These are phyloP conservation scores for Pelargonium cotyledonis DNA, from an alignment of 441 rosid genomes.

Conservation along the genomic window DNA sequence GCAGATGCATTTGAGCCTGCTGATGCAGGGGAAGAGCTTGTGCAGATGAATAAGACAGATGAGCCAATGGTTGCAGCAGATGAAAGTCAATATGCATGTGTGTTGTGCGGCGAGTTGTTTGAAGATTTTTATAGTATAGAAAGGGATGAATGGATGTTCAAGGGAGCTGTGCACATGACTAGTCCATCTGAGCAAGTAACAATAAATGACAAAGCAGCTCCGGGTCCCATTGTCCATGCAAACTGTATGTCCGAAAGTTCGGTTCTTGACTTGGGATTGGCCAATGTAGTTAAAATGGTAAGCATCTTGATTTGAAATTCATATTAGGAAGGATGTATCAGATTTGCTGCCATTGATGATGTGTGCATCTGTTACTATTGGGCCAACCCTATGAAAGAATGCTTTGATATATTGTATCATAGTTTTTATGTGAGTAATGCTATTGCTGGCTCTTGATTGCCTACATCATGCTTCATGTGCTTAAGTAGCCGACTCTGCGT, in stretches of 20 bases:
- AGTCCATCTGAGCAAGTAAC: constrained; percentile 25
- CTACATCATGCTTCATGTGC: background rate
- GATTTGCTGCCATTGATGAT: background rate
- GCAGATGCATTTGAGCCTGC: constrained; percentile 36
- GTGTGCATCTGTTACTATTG: background rate
- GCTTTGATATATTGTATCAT: background rate
- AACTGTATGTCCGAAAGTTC: constrained; percentile 51
- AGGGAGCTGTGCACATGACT: constrained; percentile 51
- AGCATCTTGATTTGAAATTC: constrained; percentile 3
- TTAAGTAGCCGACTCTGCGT: background rate
- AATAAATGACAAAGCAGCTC: constrained; percentile 26
- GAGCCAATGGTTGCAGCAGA: constrained; percentile 62
- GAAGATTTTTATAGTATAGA: constrained; percentile 64
- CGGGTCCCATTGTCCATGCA: constrained; percentile 63
- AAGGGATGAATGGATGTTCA: constrained; percentile 72
- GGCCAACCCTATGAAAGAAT: background rate
- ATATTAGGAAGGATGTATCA: background rate
- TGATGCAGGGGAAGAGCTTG: constrained; percentile 28
- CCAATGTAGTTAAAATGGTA: constrained; percentile 50
- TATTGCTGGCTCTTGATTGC: background rate
- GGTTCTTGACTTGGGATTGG: constrained; percentile 45
- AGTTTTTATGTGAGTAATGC: background rate
- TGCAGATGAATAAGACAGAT: constrained; percentile 26
- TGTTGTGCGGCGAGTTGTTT: constrained; percentile 83
- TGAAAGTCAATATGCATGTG: constrained; percentile 77